Evolutionary conservation across 331 rosid species (phyloP).

Genomic region (Malus hybrid): DNA sequence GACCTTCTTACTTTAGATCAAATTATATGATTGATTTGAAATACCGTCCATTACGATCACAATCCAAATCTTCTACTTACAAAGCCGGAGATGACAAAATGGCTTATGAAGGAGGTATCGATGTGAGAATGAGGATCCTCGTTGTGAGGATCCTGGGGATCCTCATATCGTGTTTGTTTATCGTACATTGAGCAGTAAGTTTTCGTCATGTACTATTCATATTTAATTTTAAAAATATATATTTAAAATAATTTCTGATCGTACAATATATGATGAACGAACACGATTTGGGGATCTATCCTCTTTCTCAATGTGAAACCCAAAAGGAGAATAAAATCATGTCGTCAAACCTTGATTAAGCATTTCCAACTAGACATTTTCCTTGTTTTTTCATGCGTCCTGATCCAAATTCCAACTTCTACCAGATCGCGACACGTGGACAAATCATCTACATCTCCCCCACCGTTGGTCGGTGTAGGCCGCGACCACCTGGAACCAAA

Average conservation of each 20-base stretch:
- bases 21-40: too few species aligned
- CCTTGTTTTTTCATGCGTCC: neutral
- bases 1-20: fast-evolving
- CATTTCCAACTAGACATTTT: neutral
- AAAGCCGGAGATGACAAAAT: neutral
- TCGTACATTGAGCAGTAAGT: fast-evolving
- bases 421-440: neutral
- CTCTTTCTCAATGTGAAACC: neutral
- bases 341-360: neutral
- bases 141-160: too few species aligned
- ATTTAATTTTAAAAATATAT: too few species aligned
- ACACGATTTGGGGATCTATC: fast-evolving
- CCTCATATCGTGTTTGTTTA: fast-evolving
- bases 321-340: neutral
- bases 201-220: too few species aligned
- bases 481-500: neutral
- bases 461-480: neutral
- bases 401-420: neutral
- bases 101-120: neutral
- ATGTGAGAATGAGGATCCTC: too few species aligned
- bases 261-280: fast-evolving
- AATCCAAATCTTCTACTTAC: neutral
- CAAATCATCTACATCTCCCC: neutral
- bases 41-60: fast-evolving
- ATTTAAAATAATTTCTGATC: fast-evolving